Evolutionary conservation across 768 basidiomycete genomes (phyloP).

Genomic region (Piloderma croceum): DNA sequence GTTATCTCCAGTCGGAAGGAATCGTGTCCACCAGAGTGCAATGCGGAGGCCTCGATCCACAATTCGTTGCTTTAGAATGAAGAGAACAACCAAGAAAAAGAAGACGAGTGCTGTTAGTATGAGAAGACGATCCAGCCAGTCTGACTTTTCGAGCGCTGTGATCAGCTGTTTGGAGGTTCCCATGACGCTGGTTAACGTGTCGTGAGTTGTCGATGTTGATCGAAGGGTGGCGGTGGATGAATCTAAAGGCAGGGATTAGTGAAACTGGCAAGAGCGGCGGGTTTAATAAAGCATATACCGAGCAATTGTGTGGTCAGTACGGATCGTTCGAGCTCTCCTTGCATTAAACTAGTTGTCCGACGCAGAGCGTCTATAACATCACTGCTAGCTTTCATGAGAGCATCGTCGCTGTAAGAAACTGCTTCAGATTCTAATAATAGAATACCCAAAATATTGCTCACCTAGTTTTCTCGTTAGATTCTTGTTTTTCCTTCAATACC

Average conservation of each 20-base stretch:
- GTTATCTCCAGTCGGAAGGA: constrained; percentile 39
- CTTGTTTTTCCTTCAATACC: constrained; percentile 42
- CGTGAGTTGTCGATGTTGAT: constrained; percentile 72
- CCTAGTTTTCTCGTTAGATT: constrained; percentile 55
- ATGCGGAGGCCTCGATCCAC: constrained; percentile 73
- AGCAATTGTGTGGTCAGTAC: constrained; percentile 83
- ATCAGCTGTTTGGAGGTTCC: constrained; percentile 79
- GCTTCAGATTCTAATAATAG: neutral
- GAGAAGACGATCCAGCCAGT: constrained; percentile 87
- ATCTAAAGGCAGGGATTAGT: constrained; percentile 37
- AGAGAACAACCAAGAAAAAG: constrained; percentile 79
- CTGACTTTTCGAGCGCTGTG: constrained; percentile 81
- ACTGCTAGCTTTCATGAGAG: constrained; percentile 81
- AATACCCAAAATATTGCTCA: constrained; percentile 12
- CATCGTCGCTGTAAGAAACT: constrained; percentile 56
- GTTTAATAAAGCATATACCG: constrained; percentile 37
- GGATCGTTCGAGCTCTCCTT: constrained; percentile 85
- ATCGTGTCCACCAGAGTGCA: constrained; percentile 85
- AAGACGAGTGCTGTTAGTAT: constrained; percentile 76
- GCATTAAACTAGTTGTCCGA: constrained; percentile 81
- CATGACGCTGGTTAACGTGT: constrained; percentile 65
- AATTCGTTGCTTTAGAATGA: constrained; percentile 84
- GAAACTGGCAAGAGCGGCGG: neutral
- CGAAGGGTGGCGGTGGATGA: constrained; percentile 72
- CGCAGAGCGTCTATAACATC: constrained; percentile 86